Evolutionary conservation across 768 basidiomycete genomes (phyloP), one percentile per base, ranked within the genome.

Genomic region (Gloeopeniophorella convolvens): DNA sequence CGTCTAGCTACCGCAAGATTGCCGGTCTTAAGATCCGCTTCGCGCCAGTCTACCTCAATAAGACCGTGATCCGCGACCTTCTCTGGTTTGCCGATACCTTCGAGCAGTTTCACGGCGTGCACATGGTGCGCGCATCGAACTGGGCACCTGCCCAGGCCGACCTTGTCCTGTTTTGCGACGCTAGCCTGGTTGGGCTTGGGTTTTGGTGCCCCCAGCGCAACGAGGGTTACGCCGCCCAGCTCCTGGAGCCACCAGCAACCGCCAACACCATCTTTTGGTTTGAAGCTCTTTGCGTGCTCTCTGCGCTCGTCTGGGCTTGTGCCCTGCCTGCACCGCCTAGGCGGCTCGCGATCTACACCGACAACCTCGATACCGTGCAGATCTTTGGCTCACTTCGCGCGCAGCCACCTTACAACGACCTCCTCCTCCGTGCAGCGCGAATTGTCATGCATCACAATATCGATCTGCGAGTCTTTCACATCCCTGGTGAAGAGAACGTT

Each of bases 301-400:
- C 47, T n/a, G 52, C 56, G 0, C 9, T 57, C 4, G 7, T 18
- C 0, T 48, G n/a, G n/a, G n/a, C n/a, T n/a, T n/a, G n/a, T n/a
- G n/a, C n/a, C n/a, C n/a, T n/a, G n/a, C n/a, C n/a, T 24, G 39
- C 48, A 32, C 0, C 16, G 20, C 1, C 48, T 11, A 13, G 48
- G 0, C 53, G 58, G 2, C n/a, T 63, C 3, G 47, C 44, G 2
- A 47, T 66, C 12, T 59, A 40, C 50, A 54, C 60, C 4, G 62
- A 68, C 47, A 66, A 57, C 46, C 15, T 33, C 12, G 61, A 66
- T 54, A 54, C 61, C 9, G 63, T 64, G 2, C 36, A 57, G 2
- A 55, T 63, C 8, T 66, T 64, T 51, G 45, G 51, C 48, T 50
- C 0, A 13, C n/a, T n/a, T n/a, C n/a, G n/a, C n/a, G n/a, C n/a